phyloP scores from a whole-genome alignment of 768 basidiomycete genomes.

The Lactarius deliciosus region DNA sequence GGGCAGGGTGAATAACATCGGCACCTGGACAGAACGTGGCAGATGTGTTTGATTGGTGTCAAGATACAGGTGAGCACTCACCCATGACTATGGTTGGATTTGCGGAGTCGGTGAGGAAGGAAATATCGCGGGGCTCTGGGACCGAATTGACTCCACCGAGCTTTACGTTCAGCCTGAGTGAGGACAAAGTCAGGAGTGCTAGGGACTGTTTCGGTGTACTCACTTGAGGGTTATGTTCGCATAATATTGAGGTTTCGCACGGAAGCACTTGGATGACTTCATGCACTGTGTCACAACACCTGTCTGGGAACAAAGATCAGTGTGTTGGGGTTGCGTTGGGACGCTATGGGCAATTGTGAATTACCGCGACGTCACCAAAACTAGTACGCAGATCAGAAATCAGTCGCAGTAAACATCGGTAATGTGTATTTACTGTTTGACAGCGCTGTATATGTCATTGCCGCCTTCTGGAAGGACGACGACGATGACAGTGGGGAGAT shows the following conservation, averaged over 20 bases:
- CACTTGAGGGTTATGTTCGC: constrained; percentile 82
- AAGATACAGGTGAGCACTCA: constrained; percentile 32
- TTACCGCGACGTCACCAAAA: constrained; percentile 67
- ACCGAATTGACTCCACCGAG: constrained; percentile 81
- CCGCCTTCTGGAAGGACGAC: constrained; percentile 71
- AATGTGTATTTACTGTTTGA: constrained; percentile 64
- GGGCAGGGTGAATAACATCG: constrained; percentile 82
- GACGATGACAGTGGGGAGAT: constrained; percentile 58
- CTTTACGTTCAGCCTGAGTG: constrained; percentile 73
- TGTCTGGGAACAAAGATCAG: constrained; percentile 40
- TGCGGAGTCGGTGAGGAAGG: constrained; percentile 62
- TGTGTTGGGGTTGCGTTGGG: neutral
- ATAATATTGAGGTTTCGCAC: constrained; percentile 73
- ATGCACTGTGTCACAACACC: constrained; percentile 82
- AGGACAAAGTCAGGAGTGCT: constrained; percentile 9
- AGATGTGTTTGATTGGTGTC: neutral
- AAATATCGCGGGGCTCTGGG: constrained; percentile 66
- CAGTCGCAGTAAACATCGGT: constrained; percentile 2
- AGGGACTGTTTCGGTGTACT: constrained; percentile 31
- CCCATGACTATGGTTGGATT: constrained; percentile 83
- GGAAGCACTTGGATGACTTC: constrained; percentile 61
- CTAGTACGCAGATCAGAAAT: constrained; percentile 37
- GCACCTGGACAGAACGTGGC: constrained; percentile 48
- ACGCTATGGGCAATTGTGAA: constrained; percentile 22
- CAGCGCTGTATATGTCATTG: constrained; percentile 71